Evolutionary conservation across 257 asterid species (phyloP), one percentile per base, ranked within the genome.

Genomic region (Solanum piurae): DNA sequence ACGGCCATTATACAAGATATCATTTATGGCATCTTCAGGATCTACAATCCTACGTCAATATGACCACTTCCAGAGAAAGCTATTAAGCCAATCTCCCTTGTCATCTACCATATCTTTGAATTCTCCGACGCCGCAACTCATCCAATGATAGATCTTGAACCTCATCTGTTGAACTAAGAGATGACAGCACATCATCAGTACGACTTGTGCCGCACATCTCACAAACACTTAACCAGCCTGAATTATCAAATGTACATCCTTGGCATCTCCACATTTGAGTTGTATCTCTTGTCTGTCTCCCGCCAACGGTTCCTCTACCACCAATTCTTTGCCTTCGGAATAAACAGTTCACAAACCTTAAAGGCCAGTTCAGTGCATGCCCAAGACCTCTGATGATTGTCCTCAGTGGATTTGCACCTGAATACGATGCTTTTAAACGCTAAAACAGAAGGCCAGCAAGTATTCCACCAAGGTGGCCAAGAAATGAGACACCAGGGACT

Each of bases 381-480:
- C 87, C 49, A 73, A 94, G 55, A 49, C 93, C 93, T 83, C 92
- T 88, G n/a, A 91, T 68, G 60, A 94, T 66, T 84, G 87, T 91
- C 69, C 87, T 68, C 38, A 94, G 42, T 5, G 94, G 95, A 86
- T 90, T 88, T 3, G 91, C 87, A 87, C 98, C 94, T 14, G 95
- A 87, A 69, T 72, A 84, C 10, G 92, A 88, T 34, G 92, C 66
- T 88, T 89, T 93, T 37, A 97, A 31, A 49, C 85, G 87, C 29
- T 95, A 38, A 88, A 94, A 97, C 36, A 91, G 82, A 66, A 97
- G 87, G 4, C 98, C 99, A 33, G 99, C 98, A 83, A 97, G 95
- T 87, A 97, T 88, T 49, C 98, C 99, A 16, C 98, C 98, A 27
- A 94, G 97, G 88, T 97, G 98, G 21, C 98, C 99, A 12, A 97